A percentile compares a stretch with the other conserved stretches of the same genome.
Conservation (phyloP, 169 alveolate species). For the Neospora caninum region DNA sequence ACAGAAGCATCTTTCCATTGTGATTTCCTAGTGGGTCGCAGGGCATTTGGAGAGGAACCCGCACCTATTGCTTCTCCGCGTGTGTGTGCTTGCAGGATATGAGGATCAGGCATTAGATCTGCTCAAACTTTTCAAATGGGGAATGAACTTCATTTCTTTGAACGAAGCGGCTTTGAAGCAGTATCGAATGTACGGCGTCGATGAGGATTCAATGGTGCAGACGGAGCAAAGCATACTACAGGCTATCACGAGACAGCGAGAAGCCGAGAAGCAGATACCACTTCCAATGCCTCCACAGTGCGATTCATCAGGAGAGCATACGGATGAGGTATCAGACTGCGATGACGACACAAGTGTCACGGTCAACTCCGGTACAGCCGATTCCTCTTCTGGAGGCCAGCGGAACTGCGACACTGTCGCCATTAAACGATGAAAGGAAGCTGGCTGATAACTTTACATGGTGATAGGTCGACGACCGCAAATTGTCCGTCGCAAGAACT, state of each 20-base stretch:
- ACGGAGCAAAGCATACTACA: not conserved
- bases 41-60: too few relatives aligned
- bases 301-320: not conserved
- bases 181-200: not conserved
- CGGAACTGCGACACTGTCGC: too few relatives aligned
- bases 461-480: too few relatives aligned
- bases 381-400: too few relatives aligned
- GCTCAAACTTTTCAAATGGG: slow-evolving; percentile 33
- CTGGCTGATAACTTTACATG: too few relatives aligned
- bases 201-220: not conserved
- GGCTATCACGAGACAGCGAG: not conserved
- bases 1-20: too few relatives aligned
- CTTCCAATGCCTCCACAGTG: not conserved
- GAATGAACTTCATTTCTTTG: not conserved
- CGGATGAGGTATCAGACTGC: not conserved
- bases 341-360: not conserved
- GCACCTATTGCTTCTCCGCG: too few relatives aligned
- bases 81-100: not conserved
- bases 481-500: too few relatives aligned
- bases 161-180: not conserved
- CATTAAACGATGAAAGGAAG: too few relatives aligned
- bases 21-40: too few relatives aligned
- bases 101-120: not conserved
- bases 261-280: not conserved
- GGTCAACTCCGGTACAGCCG: not conserved